phyloP scores from a whole-genome alignment of 306 rosid genomes.

The Trifolium dubium region DNA sequence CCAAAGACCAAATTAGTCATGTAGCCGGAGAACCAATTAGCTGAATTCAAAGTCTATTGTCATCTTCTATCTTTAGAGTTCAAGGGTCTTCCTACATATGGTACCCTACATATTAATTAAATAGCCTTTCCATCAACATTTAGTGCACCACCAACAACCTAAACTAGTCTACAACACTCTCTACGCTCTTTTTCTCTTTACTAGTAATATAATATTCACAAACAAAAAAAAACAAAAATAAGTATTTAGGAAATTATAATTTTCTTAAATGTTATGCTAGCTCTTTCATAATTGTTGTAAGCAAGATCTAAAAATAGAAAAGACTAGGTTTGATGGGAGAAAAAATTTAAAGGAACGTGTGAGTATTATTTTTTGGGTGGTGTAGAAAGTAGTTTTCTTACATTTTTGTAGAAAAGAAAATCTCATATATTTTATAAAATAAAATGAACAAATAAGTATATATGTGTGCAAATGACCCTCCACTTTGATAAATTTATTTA shows the following conservation, averaged over 20 bases:
- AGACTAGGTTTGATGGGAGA: too few relatives aligned
- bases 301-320: background rate
- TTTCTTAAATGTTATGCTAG: background rate
- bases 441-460: background rate
- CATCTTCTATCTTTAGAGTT: conserved; percentile 41
- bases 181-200: background rate
- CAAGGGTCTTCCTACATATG: conserved; percentile 39
- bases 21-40: conserved; percentile 4
- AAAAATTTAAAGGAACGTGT: background rate
- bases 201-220: background rate
- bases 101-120: conserved; percentile 49
- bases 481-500: conserved; percentile 41
- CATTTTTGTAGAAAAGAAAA: background rate
- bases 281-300: too few relatives aligned
- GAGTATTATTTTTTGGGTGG: too few relatives aligned
- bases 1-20: conserved; percentile 38
- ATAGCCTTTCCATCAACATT: conserved; percentile 22
- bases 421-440: background rate
- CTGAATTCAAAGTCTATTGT: conserved; percentile 34
- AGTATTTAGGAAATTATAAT: background rate
- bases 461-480: conserved; percentile 34
- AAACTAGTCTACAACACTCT: background rate
- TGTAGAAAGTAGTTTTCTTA: background rate
- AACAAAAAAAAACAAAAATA: background rate
- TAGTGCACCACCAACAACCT: conserved; percentile 35